A percentile compares a stretch with the other conserved stretches of the same genome.
phyloP scores from a whole-genome alignment of 805 yeast genomes.

The Komagataella populi region DNA sequence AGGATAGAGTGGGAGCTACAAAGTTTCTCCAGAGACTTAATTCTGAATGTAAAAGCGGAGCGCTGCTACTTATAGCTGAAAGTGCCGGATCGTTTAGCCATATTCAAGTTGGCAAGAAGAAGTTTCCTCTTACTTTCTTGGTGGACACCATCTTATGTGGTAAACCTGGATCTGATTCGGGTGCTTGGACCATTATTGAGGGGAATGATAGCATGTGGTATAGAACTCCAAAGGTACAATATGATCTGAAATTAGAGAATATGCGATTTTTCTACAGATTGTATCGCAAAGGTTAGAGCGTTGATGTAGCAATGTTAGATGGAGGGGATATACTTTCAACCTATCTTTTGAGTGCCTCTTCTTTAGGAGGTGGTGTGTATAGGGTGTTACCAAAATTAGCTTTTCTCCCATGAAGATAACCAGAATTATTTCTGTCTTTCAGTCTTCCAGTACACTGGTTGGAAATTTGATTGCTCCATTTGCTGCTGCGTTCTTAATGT shows the following conservation, averaged over 20 bases:
- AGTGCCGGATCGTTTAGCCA: slow-evolving; percentile 87
- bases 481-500: too few species aligned
- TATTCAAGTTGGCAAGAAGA: slow-evolving; percentile 60
- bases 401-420: too few species aligned
- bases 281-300: slow-evolving; percentile 29
- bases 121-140: slow-evolving; percentile 72
- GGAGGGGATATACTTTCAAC: too few species aligned
- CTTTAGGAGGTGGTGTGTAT: too few species aligned
- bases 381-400: too few species aligned
- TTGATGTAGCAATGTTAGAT: not conserved
- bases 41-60: slow-evolving; percentile 35
- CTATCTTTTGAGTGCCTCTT: not conserved
- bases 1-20: slow-evolving; percentile 48
- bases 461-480: too few species aligned
- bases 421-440: too few species aligned
- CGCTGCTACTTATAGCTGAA: slow-evolving; percentile 57
- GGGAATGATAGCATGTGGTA: slow-evolving; percentile 76
- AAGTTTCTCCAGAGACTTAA: slow-evolving; percentile 41
- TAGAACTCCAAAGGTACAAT: slow-evolving; percentile 41
- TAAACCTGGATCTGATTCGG: slow-evolving; percentile 24
- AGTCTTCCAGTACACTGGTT: too few species aligned
- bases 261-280: slow-evolving; percentile 79
- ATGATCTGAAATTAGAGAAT: slow-evolving; percentile 64
- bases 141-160: slow-evolving; percentile 63
- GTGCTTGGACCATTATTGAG: slow-evolving; percentile 54